Percentiles rank a stretch among this genome's conserved stretches.
phyloP scores from a whole-genome alignment of 192 early-diverging fungal genomes.

The Gamsiella multidivaricata region DNA sequence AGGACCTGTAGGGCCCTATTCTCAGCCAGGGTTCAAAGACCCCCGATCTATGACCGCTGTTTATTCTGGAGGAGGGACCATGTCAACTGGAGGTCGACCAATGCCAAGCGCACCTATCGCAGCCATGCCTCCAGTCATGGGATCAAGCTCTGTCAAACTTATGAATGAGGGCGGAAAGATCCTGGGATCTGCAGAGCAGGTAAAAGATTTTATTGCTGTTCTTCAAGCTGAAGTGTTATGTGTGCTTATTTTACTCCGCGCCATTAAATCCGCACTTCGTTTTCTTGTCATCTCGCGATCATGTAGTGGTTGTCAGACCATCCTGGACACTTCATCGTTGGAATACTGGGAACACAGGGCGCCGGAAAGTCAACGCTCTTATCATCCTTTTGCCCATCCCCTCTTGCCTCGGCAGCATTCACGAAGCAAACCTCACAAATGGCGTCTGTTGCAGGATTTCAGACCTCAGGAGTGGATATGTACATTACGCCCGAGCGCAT shows the following conservation, averaged over 20 bases:
- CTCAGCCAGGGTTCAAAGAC: constrained; percentile 39
- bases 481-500: constrained; percentile 72
- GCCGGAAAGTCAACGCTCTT: constrained; percentile 73
- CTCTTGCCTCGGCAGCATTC: constrained; percentile 43
- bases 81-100: constrained; percentile 24
- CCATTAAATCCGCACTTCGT: not conserved
- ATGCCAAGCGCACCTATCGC: constrained; percentile 15
- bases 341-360: constrained; percentile 72
- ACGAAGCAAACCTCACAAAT: constrained; percentile 47
- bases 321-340: constrained; percentile 76
- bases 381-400: constrained; percentile 61
- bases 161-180: constrained; percentile 42
- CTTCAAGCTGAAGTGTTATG: too few relatives aligned
- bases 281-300: not conserved
- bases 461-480: constrained; percentile 71
- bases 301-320: constrained; percentile 62
- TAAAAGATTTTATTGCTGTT: constrained; percentile 20
- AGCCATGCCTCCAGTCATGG: constrained; percentile 32
- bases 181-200: constrained; percentile 40
- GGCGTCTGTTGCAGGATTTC: constrained; percentile 51
- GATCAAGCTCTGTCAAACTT: constrained; percentile 23
- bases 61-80: constrained; percentile 25
- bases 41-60: constrained; percentile 10
- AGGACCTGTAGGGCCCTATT: constrained; percentile 33
- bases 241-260: too few relatives aligned